Conservation (phyloP, 768 basidiomycete species). For the Panellus pusillus region DNA sequence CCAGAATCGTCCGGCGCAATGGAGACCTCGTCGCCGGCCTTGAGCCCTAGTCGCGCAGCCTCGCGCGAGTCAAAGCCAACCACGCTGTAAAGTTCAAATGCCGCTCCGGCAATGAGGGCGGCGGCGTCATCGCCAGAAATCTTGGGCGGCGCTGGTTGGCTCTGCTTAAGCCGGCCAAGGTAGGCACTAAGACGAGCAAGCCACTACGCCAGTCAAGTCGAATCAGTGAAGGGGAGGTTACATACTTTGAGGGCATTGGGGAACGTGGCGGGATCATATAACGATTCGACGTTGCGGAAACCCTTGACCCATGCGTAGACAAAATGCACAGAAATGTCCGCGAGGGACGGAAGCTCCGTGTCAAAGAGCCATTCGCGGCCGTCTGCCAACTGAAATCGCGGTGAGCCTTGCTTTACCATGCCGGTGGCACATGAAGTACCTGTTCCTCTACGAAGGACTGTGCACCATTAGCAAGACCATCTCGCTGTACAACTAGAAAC, state of each 20-base stretch:
- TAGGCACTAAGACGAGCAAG: conserved; percentile 38
- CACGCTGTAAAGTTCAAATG: conserved; percentile 35
- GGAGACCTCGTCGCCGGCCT: conserved; percentile 36
- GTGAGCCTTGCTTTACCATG: conserved; percentile 4
- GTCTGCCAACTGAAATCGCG: conserved; percentile 39
- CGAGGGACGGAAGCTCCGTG: conserved; percentile 50
- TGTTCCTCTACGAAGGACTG: conserved; percentile 38
- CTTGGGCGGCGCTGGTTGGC: conserved; percentile 24
- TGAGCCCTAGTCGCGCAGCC: conserved; percentile 42
- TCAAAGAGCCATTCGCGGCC: conserved; percentile 59
- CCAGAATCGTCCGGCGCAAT: conserved; percentile 52
- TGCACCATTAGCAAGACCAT: background rate
- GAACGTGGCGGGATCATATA: conserved; percentile 39
- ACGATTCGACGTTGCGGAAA: conserved; percentile 34
- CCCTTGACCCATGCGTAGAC: conserved; percentile 43
- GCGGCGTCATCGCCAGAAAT: conserved; percentile 46
- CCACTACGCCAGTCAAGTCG: conserved; percentile 43
- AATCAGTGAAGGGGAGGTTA: background rate
- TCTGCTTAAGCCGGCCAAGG: conserved; percentile 31
- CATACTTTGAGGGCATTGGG: conserved; percentile 44
- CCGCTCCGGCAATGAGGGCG: conserved; percentile 36
- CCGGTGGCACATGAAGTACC: background rate
- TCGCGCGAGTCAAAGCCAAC: conserved; percentile 50
- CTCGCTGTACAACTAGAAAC: conserved; percentile 7
- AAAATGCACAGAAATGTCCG: conserved; percentile 55